Evolutionary conservation across 345 rosid species (phyloP).

Genomic region (Excoecaria cochinchinensis): DNA sequence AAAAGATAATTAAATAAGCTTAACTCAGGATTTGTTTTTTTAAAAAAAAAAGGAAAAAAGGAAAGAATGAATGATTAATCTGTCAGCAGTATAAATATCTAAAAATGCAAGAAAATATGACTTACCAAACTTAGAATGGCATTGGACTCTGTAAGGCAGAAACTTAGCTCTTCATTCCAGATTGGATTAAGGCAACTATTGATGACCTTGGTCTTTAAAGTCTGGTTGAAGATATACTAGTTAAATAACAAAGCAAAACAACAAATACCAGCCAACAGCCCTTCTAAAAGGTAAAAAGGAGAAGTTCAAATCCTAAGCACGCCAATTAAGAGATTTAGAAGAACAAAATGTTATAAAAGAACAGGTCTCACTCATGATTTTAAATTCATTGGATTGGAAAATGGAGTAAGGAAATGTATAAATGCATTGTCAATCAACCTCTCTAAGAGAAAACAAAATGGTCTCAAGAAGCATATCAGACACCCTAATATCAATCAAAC

Average conservation of each 20-base stretch:
- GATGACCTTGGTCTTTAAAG: constrained; percentile 87
- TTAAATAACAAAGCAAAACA: neutral
- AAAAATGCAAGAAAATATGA: constrained; percentile 3
- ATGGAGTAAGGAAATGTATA: neutral
- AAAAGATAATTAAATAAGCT: neutral
- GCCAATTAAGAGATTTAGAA: neutral
- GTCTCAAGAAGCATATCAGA: neutral
- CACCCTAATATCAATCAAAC: neutral
- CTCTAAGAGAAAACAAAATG: neutral
- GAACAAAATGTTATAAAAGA: neutral
- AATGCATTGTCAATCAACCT: neutral
- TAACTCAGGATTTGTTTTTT: neutral
- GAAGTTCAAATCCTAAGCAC: neutral
- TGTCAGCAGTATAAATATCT: neutral
- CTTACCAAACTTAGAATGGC: constrained; percentile 62
- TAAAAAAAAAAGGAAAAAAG: neutral
- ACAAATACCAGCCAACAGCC: neutral
- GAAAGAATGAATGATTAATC: neutral
- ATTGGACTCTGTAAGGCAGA: constrained; percentile 68
- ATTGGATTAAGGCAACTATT: constrained; percentile 90
- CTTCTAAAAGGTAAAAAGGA: neutral
- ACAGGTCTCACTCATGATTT: neutral
- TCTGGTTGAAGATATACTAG: constrained; percentile 38
- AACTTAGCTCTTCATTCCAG: constrained; percentile 89
- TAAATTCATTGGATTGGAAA: constrained; percentile 1